Conservation (phyloP, 208 protist genomes). For the Leishmania lainsoni region DNA sequence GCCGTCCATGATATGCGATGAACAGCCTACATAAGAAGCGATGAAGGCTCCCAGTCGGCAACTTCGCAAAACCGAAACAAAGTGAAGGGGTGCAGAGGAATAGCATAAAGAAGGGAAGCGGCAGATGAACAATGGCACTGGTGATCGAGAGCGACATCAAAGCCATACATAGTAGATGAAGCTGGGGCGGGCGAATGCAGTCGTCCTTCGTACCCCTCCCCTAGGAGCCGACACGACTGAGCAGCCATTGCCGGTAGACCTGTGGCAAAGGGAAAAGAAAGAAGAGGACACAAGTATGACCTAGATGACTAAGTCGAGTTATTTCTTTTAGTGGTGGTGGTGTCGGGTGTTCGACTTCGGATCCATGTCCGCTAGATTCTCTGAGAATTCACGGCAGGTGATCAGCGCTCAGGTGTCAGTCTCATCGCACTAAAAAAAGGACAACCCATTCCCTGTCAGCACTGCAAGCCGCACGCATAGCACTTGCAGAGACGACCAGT, state of each 20-base stretch:
- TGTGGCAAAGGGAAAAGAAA: not conserved
- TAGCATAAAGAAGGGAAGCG: not conserved
- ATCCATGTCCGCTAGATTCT: not conserved
- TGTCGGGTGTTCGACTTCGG: not conserved
- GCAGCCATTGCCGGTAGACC: not conserved
- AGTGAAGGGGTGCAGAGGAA: not conserved
- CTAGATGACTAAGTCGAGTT: not conserved
- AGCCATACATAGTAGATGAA: not conserved
- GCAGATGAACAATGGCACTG: not conserved
- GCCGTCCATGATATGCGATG: conserved; percentile 1
- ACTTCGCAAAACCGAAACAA: not conserved
- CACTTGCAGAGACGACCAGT: not conserved
- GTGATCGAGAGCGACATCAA: not conserved
- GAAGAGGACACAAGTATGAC: not conserved
- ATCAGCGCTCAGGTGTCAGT: not conserved
- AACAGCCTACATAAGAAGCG: not conserved
- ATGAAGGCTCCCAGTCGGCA: conserved; percentile 1
- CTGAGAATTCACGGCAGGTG: not conserved
- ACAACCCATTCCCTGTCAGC: not conserved
- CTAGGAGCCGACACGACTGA: not conserved
- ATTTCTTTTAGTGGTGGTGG: not conserved
- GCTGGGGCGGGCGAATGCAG: not conserved
- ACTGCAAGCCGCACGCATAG: not conserved
- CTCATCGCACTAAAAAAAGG: not conserved
- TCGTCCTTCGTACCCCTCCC: not conserved